Evolutionary conservation across 345 rosid genomes (phyloP).

Genomic region (Noccaea caerulescens): DNA sequence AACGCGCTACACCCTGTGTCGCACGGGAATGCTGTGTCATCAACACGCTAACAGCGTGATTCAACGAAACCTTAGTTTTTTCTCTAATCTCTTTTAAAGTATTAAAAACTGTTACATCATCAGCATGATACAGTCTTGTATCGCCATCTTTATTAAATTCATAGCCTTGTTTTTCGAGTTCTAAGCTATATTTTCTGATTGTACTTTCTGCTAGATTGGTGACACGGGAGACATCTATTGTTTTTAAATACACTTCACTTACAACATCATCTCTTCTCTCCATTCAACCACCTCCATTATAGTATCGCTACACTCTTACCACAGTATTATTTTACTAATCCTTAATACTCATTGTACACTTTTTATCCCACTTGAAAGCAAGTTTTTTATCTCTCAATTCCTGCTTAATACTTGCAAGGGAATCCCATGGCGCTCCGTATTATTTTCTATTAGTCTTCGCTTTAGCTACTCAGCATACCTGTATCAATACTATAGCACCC

Average conservation of each 20-base stretch:
- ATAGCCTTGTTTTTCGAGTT: not conserved
- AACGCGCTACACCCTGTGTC: not conserved
- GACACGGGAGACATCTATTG: not conserved
- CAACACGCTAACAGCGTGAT: not conserved
- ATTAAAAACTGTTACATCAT: not conserved
- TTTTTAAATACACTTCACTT: not conserved
- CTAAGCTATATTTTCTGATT: not conserved
- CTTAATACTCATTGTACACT: not conserved
- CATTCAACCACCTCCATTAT: not conserved
- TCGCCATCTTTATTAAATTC: not conserved
- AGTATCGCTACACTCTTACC: not conserved
- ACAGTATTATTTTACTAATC: not conserved
- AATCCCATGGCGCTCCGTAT: not conserved
- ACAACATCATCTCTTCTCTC: not conserved
- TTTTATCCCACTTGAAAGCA: not conserved
- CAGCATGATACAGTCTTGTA: not conserved
- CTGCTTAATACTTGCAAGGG: not conserved
- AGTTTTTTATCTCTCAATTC: not conserved
- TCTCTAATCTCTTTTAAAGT: not conserved
- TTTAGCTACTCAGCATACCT: not conserved
- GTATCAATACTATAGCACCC: not conserved
- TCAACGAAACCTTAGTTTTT: not conserved
- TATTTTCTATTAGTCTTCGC: not conserved
- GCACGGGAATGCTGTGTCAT: not conserved
- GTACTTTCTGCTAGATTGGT: not conserved